A percentile compares a stretch with the other conserved stretches of the same genome.
phyloP scores from a whole-genome alignment of 495 filamentous ascomycete genomes.

The Lasiosphaeria hispida region DNA sequence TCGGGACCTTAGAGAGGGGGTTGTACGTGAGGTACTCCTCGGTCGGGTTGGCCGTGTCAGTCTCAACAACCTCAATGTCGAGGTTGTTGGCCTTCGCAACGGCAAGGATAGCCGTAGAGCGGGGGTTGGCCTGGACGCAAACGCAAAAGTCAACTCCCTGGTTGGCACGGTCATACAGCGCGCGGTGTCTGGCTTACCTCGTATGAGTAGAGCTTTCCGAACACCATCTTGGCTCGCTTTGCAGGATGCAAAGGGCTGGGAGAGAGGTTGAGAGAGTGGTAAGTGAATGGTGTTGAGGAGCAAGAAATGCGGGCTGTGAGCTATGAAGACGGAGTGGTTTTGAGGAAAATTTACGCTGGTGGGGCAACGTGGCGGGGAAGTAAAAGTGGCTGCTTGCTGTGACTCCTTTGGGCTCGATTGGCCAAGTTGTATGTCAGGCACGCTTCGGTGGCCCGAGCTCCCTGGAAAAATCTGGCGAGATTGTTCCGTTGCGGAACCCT shows the following conservation, averaged over 20 bases:
- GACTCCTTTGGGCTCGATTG: no score
- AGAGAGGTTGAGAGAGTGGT: slow-evolving; percentile 15
- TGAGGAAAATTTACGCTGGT: slow-evolving; percentile 21
- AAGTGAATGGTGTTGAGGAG: slow-evolving; percentile 16
- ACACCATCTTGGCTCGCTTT: slow-evolving; percentile 66
- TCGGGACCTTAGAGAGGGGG: slow-evolving; percentile 84
- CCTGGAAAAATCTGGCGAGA: slow-evolving; percentile 27
- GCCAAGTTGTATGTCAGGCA: neutral
- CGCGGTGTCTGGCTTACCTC: slow-evolving; percentile 55
- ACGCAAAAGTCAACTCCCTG: slow-evolving; percentile 29
- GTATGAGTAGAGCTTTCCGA: slow-evolving; percentile 94
- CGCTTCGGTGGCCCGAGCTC: slow-evolving; percentile 9
- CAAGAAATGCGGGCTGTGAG: no score
- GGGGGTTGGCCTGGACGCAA: slow-evolving; percentile 70
- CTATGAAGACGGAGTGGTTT: neutral
- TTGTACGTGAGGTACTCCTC: slow-evolving; percentile 81
- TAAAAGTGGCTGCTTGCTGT: neutral
- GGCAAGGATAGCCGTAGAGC: slow-evolving; percentile 81
- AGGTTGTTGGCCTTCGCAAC: slow-evolving; percentile 95
- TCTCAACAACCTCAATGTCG: slow-evolving; percentile 78
- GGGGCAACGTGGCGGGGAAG: slow-evolving; percentile 11
- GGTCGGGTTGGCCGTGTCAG: slow-evolving; percentile 57
- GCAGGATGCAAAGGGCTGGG: slow-evolving; percentile 9
- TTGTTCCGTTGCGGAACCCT: slow-evolving; percentile 22
- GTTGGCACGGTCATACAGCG: neutral